Evolutionary conservation across 2,329 filamentous ascomycete genomes (phyloP), one percentile per base, ranked within the genome.

Genomic region (Nectriaceae sp.): DNA sequence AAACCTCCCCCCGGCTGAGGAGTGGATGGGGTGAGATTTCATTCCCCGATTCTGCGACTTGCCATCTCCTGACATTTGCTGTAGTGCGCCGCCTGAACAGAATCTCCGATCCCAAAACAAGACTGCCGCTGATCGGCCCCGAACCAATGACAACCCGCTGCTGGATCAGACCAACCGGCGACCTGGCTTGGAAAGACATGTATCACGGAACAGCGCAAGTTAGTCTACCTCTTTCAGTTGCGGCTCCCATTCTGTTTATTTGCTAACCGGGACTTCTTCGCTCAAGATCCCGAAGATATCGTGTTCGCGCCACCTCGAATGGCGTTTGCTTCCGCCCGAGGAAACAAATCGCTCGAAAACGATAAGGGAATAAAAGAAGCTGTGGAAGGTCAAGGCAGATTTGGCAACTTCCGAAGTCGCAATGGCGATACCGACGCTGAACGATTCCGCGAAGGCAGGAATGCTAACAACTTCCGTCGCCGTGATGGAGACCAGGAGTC

Each of bases 1-100:
- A 55, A 82, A 79, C 55, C 79, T 97, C 39, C 92, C 91, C 56
- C 88, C 90, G 21, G 82, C 87, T 55, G 90, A 96, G 74, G 90
- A 96, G 76, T 97, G 92, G 92, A 96, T 97, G 90, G 91, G 93
- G 88, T 96, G 77, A 66, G 82, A 71, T 41, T 31, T 15, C 15
- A 31, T 31, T 15, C 26, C 26, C 10, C 26, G 26, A 8, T 45
- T 44, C 40, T 33, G 46, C 41, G 40, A 41, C 41, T 53, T 53
- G 39, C 49, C 51, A 47, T 54, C 44, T 46, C 51, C 50, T 55
- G 33, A 37, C 33, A 10, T 52, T 61, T 49, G 31, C 21, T 48
- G 22, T 54, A 81, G 76, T 49, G 67, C 71, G 51, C 70, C 73
- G 16, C 70, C 71, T 39, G 76, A 80, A 47, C 70, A 71, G 47